Evolutionary conservation across 2,329 filamentous ascomycete species (phyloP).

Genomic region (Thielaviopsis punctulata): DNA sequence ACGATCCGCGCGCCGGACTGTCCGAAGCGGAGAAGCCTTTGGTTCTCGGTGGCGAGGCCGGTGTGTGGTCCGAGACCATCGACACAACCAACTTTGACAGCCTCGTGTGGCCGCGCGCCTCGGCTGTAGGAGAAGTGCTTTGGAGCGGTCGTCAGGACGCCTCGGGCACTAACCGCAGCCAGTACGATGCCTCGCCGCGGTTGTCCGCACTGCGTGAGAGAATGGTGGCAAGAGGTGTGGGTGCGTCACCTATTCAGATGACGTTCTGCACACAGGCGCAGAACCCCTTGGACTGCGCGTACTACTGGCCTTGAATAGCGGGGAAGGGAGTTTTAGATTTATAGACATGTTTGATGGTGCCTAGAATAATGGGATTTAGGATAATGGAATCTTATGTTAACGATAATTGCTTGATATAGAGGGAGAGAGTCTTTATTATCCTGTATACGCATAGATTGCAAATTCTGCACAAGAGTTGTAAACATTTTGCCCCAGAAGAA

Average conservation of each 20-base stretch:
- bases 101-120: constrained; percentile 61
- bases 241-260: constrained; percentile 51
- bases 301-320: constrained; percentile 1
- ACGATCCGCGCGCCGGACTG: constrained; percentile 54
- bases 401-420: too few relatives aligned
- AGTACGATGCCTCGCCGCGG: constrained; percentile 50
- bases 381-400: too few relatives aligned
- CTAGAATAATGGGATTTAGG: too few relatives aligned
- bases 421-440: too few relatives aligned
- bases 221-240: constrained; percentile 49
- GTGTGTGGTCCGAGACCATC: constrained; percentile 66
- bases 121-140: constrained; percentile 59
- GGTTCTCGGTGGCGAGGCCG: constrained; percentile 66
- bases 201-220: constrained; percentile 62
- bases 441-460: too few relatives aligned
- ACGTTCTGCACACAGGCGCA: constrained; percentile 50
- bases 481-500: too few relatives aligned
- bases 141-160: constrained; percentile 59
- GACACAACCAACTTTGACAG: constrained; percentile 60
- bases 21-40: constrained; percentile 43
- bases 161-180: constrained; percentile 49
- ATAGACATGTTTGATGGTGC: too few relatives aligned
- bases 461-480: too few relatives aligned
- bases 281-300: constrained; percentile 15
- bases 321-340: too few relatives aligned